These are phyloP conservation scores for Wolfiporia cocos DNA, from an alignment of 1,284 basidiomycete species.

Conservation along the genomic window DNA sequence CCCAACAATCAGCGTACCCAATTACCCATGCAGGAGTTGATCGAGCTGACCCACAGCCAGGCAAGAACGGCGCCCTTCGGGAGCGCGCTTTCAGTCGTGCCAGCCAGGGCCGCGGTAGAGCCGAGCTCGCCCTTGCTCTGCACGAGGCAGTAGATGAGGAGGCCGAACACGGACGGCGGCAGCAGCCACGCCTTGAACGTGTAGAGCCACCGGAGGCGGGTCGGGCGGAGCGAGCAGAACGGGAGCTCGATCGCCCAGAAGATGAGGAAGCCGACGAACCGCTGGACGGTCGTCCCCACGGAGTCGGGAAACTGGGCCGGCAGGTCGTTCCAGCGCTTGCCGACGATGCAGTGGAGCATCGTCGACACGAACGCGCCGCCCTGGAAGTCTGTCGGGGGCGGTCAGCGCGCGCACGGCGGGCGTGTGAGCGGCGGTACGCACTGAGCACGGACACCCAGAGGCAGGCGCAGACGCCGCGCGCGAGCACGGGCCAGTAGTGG, in stretches of 20 bases:
- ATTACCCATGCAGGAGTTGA: constrained; percentile 34
- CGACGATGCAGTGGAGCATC: constrained; percentile 34
- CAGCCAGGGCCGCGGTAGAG: constrained; percentile 24
- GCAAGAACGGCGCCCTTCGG: constrained; percentile 21
- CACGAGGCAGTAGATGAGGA: constrained; percentile 33
- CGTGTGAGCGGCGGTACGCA: constrained; percentile 2
- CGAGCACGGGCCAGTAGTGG: constrained; percentile 34
- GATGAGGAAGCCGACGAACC: constrained; percentile 17
- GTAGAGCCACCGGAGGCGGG: constrained; percentile 39
- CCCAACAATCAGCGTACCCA: constrained; percentile 19
- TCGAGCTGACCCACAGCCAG: constrained; percentile 37
- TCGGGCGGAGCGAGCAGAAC: constrained; percentile 39
- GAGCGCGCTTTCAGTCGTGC: constrained; percentile 17
- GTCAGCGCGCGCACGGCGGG: neutral
- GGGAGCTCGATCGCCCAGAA: constrained; percentile 39
- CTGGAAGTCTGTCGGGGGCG: constrained; percentile 21
- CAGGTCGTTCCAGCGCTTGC: constrained; percentile 33
- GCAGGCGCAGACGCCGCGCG: constrained; percentile 36
- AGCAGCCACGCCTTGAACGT: constrained; percentile 34
- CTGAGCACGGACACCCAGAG: constrained; percentile 34
- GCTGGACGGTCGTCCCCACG: constrained; percentile 31
- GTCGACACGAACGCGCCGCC: constrained; percentile 21
- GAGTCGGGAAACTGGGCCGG: constrained; percentile 32
- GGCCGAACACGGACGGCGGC: constrained; percentile 34
- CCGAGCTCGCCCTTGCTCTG: constrained; percentile 17